Base-by-base conservation (phyloP, 768 basidiomycete genomes). In the Lyophyllum shimeji region DNA sequence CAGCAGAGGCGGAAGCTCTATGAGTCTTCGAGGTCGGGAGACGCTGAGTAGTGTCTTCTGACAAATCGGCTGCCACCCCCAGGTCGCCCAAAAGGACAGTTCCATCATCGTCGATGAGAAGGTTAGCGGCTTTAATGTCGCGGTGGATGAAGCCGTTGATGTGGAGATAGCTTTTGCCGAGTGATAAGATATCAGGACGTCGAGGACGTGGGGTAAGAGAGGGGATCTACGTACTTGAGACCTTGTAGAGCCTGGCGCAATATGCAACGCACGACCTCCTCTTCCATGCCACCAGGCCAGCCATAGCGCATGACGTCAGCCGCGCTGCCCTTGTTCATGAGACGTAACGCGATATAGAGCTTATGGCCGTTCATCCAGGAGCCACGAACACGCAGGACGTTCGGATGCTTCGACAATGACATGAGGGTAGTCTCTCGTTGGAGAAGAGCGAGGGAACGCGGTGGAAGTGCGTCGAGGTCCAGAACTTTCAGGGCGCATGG, bases 391-490 rank as follows among this genome's bases (percentile, higher is more conserved):
- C 93, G 89, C 12, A 95, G 78, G 18, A 95, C 93, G 61, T 95
- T 93, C n/a, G 92, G 91, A 57, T 95, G 93, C 63, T 95, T 95
- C 11, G 86, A 89, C 5, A 95, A 80, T 1, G 91, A 93, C 93
- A 95, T 95, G 33, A 95, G 79, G 46, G 90, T 90, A 0, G 94
- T 95, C 72, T 96, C 93, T 48, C 90, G 80, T 62, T 87, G 86
- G 17, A 93, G 78, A 21, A 91, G 83, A 7, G 80, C 74, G n/a
- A 93, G 76, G 0, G 90, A 83, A 40, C 78, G 79, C 0, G 78
- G 87, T 0, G 89, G 85, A 34, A 95, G 81, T 13, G 82, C 76
- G 67, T 95, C 93, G 43, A 95, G 83, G 67, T 95, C 91, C 42
- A 95, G 80, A 44, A 97, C 92, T 73, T 97, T 97, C 65, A 95